Conservation (phyloP, 495 filamentous ascomycete genomes). For the Daldinia decipiens region DNA sequence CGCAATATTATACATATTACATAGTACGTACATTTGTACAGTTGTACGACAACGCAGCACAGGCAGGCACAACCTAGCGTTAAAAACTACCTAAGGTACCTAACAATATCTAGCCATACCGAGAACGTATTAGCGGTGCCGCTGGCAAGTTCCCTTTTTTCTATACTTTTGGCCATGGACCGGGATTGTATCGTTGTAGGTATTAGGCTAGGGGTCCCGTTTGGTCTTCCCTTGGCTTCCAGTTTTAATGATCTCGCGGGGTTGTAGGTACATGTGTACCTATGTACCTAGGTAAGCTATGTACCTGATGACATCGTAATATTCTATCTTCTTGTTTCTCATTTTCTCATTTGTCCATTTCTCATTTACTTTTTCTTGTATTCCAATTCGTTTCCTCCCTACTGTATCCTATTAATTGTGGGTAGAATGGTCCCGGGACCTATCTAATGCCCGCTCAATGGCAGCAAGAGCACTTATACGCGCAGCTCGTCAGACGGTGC, state of each 20-base stretch:
- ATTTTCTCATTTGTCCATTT: slow-evolving; percentile 28
- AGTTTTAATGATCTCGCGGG: slow-evolving; percentile 39
- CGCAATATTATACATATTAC: slow-evolving; percentile 2
- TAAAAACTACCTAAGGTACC: too few species aligned
- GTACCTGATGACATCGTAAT: slow-evolving; percentile 2
- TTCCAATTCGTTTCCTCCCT: slow-evolving; percentile 35
- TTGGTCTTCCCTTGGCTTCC: slow-evolving; percentile 27
- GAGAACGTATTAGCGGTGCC: slow-evolving; percentile 26
- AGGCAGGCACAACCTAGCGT: slow-evolving; percentile 5
- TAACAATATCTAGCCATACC: slow-evolving; percentile 21
- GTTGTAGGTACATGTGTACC: slow-evolving; percentile 8
- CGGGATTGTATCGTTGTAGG: slow-evolving; percentile 34
- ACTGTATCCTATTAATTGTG: slow-evolving; percentile 22
- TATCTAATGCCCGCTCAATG: slow-evolving; percentile 35
- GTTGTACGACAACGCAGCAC: slow-evolving; percentile 45
- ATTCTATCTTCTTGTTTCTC: not conserved
- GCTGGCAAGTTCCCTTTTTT: slow-evolving; percentile 30
- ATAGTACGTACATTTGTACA: slow-evolving; percentile 10
- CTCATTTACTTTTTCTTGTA: slow-evolving; percentile 35
- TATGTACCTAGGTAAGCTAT: too few species aligned
- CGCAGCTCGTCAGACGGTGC: slow-evolving; percentile 33
- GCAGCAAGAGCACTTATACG: slow-evolving; percentile 28
- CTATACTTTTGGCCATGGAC: slow-evolving; percentile 21
- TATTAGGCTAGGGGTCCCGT: slow-evolving; percentile 35
- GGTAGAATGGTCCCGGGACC: slow-evolving; percentile 12